Conservation (phyloP, 495 filamentous ascomycete genomes). For the Neurospora tetrasperma region DNA sequence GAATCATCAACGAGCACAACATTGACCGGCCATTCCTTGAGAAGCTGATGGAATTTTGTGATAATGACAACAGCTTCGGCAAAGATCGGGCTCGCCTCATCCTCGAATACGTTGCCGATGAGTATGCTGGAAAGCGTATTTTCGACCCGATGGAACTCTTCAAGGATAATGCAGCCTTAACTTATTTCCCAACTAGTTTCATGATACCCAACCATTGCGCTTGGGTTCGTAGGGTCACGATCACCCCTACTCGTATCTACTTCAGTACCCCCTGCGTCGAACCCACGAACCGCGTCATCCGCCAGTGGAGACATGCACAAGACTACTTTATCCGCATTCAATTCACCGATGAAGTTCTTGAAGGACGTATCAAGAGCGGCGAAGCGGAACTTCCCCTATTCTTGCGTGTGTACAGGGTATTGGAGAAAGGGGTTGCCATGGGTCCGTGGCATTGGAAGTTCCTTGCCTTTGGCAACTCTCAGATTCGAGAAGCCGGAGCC, state of each 20-base stretch:
- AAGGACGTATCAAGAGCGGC: constrained; percentile 38
- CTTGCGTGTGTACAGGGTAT: constrained; percentile 55
- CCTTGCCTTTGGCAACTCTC: constrained; percentile 90
- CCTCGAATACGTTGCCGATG: constrained; percentile 30
- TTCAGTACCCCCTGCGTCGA: constrained; percentile 71
- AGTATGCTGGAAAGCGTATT: constrained; percentile 39
- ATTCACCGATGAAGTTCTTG: constrained; percentile 67
- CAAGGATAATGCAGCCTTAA: constrained; percentile 31
- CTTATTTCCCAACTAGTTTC: constrained; percentile 35
- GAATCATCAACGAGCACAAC: constrained; percentile 68
- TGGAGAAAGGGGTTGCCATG: constrained; percentile 71
- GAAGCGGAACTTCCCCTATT: constrained; percentile 55
- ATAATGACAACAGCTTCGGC: constrained; percentile 4
- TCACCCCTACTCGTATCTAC: constrained; percentile 78
- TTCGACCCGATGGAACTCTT: constrained; percentile 73
- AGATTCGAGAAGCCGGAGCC: constrained; percentile 84
- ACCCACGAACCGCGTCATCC: constrained; percentile 76
- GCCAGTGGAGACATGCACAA: constrained; percentile 53
- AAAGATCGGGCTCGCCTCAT: constrained; percentile 26
- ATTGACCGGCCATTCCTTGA: constrained; percentile 55
- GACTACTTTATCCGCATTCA: constrained; percentile 87
- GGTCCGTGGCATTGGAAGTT: constrained; percentile 79
- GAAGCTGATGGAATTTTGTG: constrained; percentile 41
- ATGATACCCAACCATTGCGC: constrained; percentile 61
- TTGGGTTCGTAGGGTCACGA: constrained; percentile 59